Conservation (phyloP, 176 grass and related monocot genomes). For the bread wheat (Triticum aestivum) region DNA sequence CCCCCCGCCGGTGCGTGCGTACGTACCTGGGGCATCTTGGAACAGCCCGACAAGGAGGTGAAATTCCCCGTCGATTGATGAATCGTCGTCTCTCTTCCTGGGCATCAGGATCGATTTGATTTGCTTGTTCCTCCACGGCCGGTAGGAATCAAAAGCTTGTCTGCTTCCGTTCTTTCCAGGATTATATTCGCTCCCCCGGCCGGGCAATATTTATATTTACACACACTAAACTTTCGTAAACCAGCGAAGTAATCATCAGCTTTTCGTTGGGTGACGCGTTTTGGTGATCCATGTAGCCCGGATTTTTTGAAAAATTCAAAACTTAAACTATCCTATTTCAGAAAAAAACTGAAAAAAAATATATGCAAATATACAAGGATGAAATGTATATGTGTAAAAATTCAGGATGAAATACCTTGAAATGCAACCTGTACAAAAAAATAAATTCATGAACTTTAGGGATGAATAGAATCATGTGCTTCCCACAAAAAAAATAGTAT, state of each 20-base stretch:
- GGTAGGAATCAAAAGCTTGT: not conserved
- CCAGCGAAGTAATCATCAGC: not conserved
- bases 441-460: too few relatives aligned
- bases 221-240: not conserved
- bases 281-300: too few relatives aligned
- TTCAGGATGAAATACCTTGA: too few relatives aligned
- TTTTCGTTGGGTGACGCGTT: not conserved
- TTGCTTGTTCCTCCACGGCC: not conserved
- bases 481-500: too few relatives aligned
- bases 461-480: too few relatives aligned
- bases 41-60: slow-evolving; percentile 15
- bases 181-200: slow-evolving; percentile 31
- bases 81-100: not conserved
- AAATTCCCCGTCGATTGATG: slow-evolving; percentile 1
- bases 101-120: slow-evolving; percentile 15
- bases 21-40: slow-evolving; percentile 23
- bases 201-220: not conserved
- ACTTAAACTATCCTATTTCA: too few relatives aligned
- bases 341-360: too few relatives aligned
- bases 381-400: too few relatives aligned
- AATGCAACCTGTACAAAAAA: too few relatives aligned
- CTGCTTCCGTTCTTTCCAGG: not conserved
- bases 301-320: too few relatives aligned
- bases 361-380: too few relatives aligned
- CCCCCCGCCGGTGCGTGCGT: not conserved